These are phyloP conservation scores for Fomes fomentarius DNA, from an alignment of 1,284 basidiomycete species.

Conservation along the genomic window DNA sequence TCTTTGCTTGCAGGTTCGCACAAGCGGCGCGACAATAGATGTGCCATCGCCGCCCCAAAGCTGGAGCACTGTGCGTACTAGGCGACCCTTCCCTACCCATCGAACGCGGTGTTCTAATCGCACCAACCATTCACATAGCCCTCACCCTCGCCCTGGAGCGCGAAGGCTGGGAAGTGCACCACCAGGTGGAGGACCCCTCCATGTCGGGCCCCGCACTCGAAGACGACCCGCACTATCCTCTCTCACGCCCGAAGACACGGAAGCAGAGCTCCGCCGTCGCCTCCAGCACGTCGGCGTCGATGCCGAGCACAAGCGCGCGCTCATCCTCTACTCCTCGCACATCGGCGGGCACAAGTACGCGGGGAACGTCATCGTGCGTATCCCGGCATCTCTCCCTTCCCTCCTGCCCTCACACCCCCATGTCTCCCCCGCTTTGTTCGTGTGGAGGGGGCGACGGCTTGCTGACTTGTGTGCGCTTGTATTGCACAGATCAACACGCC, in stretches of 20 bases:
- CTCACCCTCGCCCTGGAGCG: constrained; percentile 62
- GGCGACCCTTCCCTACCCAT: neutral
- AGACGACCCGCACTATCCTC: constrained; percentile 46
- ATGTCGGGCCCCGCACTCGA: constrained; percentile 59
- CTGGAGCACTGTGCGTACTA: constrained; percentile 66
- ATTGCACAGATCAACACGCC: constrained; percentile 78
- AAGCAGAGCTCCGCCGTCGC: constrained; percentile 48
- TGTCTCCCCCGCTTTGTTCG: neutral
- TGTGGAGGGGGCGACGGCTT: neutral
- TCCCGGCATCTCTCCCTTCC: neutral
- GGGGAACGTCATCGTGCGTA: constrained; percentile 86
- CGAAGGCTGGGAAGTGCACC: constrained; percentile 77
- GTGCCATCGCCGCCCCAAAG: constrained; percentile 83
- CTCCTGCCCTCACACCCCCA: neutral
- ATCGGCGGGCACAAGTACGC: constrained; percentile 91
- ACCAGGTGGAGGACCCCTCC: constrained; percentile 71
- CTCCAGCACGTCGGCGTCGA: constrained; percentile 53
- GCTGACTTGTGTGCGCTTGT: neutral
- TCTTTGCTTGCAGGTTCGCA: constrained; percentile 73
- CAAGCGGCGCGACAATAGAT: constrained; percentile 89
- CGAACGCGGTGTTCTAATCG: no score
- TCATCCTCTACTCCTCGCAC: constrained; percentile 87
- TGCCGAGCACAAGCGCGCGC: constrained; percentile 51
- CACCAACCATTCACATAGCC: constrained; percentile 49
- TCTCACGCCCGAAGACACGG: constrained; percentile 40